Evolutionary conservation across 345 rosid genomes (phyloP), one percentile per base, ranked within the genome.

Genomic region (Eutrema yunnanense): DNA sequence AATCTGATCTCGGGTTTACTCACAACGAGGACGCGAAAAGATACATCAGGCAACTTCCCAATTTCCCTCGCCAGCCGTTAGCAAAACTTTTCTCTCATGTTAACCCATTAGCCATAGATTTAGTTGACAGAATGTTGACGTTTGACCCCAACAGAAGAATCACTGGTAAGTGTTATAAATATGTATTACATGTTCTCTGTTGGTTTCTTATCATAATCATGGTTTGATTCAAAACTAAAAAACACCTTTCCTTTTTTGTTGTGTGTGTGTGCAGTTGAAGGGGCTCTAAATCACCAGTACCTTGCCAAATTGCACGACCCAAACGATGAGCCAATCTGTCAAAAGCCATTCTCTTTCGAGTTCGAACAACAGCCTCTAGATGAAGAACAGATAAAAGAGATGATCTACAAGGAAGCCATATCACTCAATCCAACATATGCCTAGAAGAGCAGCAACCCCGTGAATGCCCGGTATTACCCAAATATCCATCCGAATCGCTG

Each of bases 311-410:
- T 96, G 22, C 98, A 96, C 6, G 98, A 96, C 57, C 80, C 77
- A 46, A 92, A 86, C 6, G 99, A 96, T 78, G 99, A 96, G 77
- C 99, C 99, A 5, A 81, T 86, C 56, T 90, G 99, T 80, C 56
- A 8, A 32, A 83, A 81, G 59, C 86, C 87, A 22, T 96, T 96
- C 78, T 88, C 88, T 48, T 96, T 92, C 6, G 98, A 96, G 29
- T 92, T 96, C 26, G 98, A 96, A 84, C 92, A 84, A 65, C 96
- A 86, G 46, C 77, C 85, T 16, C 19, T 92, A 67, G 90, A 83
- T 33, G 99, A 90, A 82, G 97, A 90, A 80, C 96, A 96, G 78
- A 92, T 92, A 48, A 96, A 96, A 73, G 99, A 92, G 40, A 82
- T 88, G 88, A 84, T 92, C 48, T 90, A 88, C 81, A 73, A 55